Evolutionary conservation across 768 basidiomycete species (phyloP), one percentile per base, ranked within the genome.

Genomic region (Pisolithus microcarpus): DNA sequence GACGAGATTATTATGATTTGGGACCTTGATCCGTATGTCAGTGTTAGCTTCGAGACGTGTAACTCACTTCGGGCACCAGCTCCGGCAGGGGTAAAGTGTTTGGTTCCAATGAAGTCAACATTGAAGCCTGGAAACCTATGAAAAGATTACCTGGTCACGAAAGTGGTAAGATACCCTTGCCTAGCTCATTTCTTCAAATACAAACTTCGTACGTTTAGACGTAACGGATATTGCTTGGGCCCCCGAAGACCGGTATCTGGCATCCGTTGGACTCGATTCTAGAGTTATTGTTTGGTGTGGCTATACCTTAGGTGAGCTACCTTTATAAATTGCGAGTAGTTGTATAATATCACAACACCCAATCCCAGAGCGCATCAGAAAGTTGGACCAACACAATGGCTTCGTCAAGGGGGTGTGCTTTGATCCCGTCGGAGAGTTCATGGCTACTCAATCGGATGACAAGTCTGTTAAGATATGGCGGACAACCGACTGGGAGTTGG

Each of bases 361-460:
- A 0, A 40, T 5, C 7, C 0, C 62, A 96, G 94, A 94, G 58
- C 84, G 87, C 11, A 65, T 97, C 50, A 75, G 79, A 37, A 90
- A 85, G 65, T 78, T 99, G 6, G 88, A 90, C 52, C 81, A 81
- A 52, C 96, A 98, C 62, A 84, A 91, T 61, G 95, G 93, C 2
- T 97, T 97, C 66, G 94, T 99, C 60, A 98, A 99, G 69, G 96
- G 96, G 52, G 91, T 99, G 46, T 94, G 91, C 63, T 99, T 95
- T 84, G 96, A 99, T 70, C 96, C 96, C 4, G 95, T 94, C 3
- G 96, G 96, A 43, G 89, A 97, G 69, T 97, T 85, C 63, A 81
- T 99, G 54, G 95, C 96, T n/a, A 97, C 95, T 38, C 83, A 95
- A 70, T 94, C 93, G 23, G 95, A 97, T 68, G 96, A 99, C 69